These are phyloP conservation scores for Glycyrrhiza uralensis DNA, from an alignment of 306 rosid species.

Conservation along the genomic window DNA sequence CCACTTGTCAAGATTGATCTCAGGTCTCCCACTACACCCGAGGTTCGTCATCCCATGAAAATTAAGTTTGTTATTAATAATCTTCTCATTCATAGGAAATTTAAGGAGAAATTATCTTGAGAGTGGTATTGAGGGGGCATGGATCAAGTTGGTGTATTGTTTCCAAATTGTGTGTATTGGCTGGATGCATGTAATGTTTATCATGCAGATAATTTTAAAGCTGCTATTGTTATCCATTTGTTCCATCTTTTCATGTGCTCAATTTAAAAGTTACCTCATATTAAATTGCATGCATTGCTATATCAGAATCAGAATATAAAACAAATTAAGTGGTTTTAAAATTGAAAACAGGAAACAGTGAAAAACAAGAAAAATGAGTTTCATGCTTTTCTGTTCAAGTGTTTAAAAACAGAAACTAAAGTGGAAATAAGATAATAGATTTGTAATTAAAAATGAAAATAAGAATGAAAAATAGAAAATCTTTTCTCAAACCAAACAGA, in stretches of 20 bases:
- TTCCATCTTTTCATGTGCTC: background rate
- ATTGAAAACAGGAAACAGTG: too few relatives aligned
- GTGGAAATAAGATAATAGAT: too few relatives aligned
- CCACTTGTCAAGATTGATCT: slow-evolving; percentile 40
- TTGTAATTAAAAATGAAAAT: too few relatives aligned
- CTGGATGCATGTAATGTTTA: background rate
- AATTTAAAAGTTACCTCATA: background rate
- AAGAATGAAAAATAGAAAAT: too few relatives aligned
- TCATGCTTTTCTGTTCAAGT: too few relatives aligned
- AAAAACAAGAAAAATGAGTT: too few relatives aligned
- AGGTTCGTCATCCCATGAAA: slow-evolving; percentile 45
- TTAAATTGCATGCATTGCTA: background rate
- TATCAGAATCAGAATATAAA: too few relatives aligned
- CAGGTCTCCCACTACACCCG: slow-evolving; percentile 10
- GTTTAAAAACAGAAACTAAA: too few relatives aligned
- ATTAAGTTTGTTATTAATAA: background rate
- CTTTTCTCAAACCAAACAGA: too few relatives aligned
- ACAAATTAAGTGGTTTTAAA: too few relatives aligned
- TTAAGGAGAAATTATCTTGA: background rate
- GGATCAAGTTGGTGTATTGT: background rate
- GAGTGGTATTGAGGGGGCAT: too few relatives aligned
- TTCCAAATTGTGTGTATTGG: background rate
- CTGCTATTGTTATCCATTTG: background rate
- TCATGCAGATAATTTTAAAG: background rate
- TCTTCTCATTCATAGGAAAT: background rate